Evolutionary conservation across 164 flowering plant genomes (phyloP).

Genomic region (Santalum album): DNA sequence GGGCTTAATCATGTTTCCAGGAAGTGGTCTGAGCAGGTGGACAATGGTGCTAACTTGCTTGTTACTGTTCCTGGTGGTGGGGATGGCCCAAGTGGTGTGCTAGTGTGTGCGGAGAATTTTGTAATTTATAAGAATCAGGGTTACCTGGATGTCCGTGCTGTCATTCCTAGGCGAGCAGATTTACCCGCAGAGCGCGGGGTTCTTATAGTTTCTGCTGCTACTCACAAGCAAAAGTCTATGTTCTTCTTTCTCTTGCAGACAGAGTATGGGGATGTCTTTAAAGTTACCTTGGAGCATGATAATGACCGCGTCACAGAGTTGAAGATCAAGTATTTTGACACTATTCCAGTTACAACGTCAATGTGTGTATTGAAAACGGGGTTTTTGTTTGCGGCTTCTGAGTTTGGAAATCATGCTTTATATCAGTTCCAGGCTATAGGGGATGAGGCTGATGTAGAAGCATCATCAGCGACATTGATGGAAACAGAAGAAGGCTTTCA

Average conservation of each 20-base stretch:
- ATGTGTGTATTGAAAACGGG: slow-evolving; percentile 85
- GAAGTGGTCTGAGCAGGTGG: slow-evolving; percentile 94
- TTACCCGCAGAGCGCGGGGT: slow-evolving; percentile 96
- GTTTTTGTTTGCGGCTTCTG: slow-evolving; percentile 92
- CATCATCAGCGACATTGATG: slow-evolving; percentile 83
- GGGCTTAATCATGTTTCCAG: slow-evolving; percentile 95
- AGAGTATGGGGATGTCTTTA: slow-evolving; percentile 93
- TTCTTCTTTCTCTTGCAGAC: slow-evolving; percentile 95
- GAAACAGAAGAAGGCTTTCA: slow-evolving; percentile 96
- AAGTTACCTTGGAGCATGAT: slow-evolving; percentile 76
- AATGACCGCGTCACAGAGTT: slow-evolving; percentile 70
- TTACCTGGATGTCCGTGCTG: slow-evolving; percentile 87
- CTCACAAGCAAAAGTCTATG: slow-evolving; percentile 75
- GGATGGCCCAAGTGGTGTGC: slow-evolving; percentile 96
- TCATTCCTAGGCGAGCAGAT: slow-evolving; percentile 86
- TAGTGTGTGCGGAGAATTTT: slow-evolving; percentile 96
- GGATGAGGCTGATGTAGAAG: slow-evolving; percentile 84
- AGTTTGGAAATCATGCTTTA: slow-evolving; percentile 92
- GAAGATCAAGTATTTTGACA: slow-evolving; percentile 94
- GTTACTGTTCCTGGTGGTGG: slow-evolving; percentile 97
- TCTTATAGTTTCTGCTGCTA: slow-evolving; percentile 83
- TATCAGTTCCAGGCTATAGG: slow-evolving; percentile 97
- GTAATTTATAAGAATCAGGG: slow-evolving; percentile 98
- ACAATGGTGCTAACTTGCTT: slow-evolving; percentile 93
- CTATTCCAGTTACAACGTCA: slow-evolving; percentile 78